A percentile compares a stretch with the other conserved stretches of the same genome.
Evolutionary conservation across 2,329 filamentous ascomycete species (phyloP).

Genomic region (Fusarium nelsonii): DNA sequence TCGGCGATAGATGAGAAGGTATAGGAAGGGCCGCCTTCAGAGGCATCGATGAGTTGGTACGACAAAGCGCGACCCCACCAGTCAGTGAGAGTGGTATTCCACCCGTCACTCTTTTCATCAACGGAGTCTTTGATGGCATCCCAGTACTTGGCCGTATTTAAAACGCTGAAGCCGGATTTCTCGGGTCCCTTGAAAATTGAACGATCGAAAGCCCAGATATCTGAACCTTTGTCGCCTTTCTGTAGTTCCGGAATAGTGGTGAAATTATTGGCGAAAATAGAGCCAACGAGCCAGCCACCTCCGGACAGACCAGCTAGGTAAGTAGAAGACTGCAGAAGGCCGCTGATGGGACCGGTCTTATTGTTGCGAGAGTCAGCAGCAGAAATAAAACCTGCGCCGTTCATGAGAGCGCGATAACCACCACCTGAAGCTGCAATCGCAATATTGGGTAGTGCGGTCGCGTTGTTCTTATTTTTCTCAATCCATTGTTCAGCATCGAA

Average conservation of each 20-base stretch:
- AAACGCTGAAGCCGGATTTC: constrained; percentile 51
- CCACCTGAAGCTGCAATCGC: constrained; percentile 86
- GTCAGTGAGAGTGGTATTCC: constrained; percentile 79
- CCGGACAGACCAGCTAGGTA: constrained; percentile 86
- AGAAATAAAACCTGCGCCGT: constrained; percentile 82
- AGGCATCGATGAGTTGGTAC: constrained; percentile 84
- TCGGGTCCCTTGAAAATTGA: constrained; percentile 58
- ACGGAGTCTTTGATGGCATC: constrained; percentile 52
- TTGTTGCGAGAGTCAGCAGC: constrained; percentile 75
- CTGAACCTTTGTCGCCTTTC: constrained; percentile 49
- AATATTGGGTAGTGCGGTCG: constrained; percentile 65
- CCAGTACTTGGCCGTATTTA: constrained; percentile 46
- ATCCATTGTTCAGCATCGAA: constrained; percentile 83
- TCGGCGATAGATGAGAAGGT: constrained; percentile 80
- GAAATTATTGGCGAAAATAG: constrained; percentile 86
- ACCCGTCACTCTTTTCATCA: constrained; percentile 56
- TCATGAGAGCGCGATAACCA: constrained; percentile 86
- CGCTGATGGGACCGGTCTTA: constrained; percentile 77
- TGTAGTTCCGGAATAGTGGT: constrained; percentile 62
- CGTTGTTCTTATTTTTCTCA: constrained; percentile 47
- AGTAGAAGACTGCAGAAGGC: constrained; percentile 82
- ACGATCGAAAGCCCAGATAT: constrained; percentile 57
- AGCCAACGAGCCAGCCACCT: constrained; percentile 85
- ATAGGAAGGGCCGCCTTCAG: constrained; percentile 78
- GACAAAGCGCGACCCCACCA: constrained; percentile 88